phyloP scores from a whole-genome alignment of 2,329 filamentous ascomycete genomes.

The Sporothrix phasma region DNA sequence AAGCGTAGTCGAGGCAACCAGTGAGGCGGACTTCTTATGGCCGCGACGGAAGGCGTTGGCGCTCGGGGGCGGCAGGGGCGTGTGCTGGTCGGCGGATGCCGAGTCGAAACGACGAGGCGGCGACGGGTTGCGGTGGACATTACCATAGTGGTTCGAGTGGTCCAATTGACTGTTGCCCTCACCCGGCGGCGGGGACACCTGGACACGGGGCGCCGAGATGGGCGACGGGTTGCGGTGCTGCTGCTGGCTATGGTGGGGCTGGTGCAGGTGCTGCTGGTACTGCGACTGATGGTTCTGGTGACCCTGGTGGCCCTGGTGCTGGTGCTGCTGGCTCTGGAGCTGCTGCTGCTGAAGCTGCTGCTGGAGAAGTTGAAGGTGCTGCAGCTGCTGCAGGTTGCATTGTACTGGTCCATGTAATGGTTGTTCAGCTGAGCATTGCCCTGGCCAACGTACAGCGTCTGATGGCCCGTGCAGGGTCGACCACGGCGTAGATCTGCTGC shows the following conservation, averaged over 20 bases:
- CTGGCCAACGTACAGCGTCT: constrained; percentile 68
- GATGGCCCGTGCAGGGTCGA: constrained; percentile 78
- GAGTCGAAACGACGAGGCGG: constrained; percentile 53
- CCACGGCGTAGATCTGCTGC: constrained; percentile 61
- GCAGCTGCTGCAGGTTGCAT: constrained; percentile 28
- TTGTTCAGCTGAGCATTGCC: constrained; percentile 36
- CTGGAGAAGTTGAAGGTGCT: constrained; percentile 25
- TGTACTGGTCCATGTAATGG: constrained; percentile 35
- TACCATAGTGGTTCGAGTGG: constrained; percentile 16
- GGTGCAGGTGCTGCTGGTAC: constrained; percentile 8
- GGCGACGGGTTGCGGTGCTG: constrained; percentile 41
- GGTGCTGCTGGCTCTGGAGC: constrained; percentile 28
- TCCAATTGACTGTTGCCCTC: constrained; percentile 40
- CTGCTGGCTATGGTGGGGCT: constrained; percentile 23
- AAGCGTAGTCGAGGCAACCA: constrained; percentile 33
- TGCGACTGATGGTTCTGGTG: constrained; percentile 31
- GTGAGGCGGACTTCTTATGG: constrained; percentile 81
- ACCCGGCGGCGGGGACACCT: constrained; percentile 69
- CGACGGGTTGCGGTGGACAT: constrained; percentile 47
- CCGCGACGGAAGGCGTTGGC: constrained; percentile 87
- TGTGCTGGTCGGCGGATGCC: constrained; percentile 42
- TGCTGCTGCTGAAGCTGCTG: constrained; percentile 28
- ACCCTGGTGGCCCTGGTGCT: constrained; percentile 36
- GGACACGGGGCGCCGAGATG: constrained; percentile 57
- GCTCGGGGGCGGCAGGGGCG: constrained; percentile 74